Conservation (phyloP, 2,329 filamentous ascomycete genomes). For the Simplicillium sp. region DNA sequence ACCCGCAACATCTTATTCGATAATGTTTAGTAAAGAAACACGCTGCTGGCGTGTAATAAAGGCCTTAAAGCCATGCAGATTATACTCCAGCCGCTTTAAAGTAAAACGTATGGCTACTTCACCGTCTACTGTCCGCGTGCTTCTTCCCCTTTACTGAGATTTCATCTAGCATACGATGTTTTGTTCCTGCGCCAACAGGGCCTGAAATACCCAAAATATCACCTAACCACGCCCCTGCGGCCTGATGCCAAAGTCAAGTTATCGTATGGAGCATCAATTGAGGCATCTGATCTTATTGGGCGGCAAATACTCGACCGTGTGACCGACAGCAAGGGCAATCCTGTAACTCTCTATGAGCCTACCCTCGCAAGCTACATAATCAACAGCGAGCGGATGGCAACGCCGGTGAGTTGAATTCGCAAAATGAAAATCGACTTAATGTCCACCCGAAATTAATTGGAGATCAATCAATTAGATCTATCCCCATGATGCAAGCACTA, state of each 20-base stretch:
- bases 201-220: constrained; percentile 23
- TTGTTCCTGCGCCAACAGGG: constrained; percentile 30
- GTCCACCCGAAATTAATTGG: background rate
- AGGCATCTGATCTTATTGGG: constrained; percentile 53
- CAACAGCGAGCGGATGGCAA: constrained; percentile 60
- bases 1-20: too few species aligned
- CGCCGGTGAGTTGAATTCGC: constrained; percentile 35
- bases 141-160: constrained; percentile 2
- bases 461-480: constrained; percentile 36
- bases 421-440: background rate
- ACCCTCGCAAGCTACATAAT: constrained; percentile 66
- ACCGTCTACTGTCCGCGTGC: background rate
- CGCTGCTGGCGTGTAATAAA: too few species aligned
- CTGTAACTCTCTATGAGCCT: constrained; percentile 52
- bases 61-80: background rate
- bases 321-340: constrained; percentile 35
- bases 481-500: constrained; percentile 63
- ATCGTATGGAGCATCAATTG: constrained; percentile 35
- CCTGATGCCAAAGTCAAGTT: constrained; percentile 21
- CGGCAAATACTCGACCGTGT: constrained; percentile 49
- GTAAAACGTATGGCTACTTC: constrained; percentile 12
- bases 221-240: constrained; percentile 25
- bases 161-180: constrained; percentile 25
- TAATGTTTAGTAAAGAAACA: too few species aligned
- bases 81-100: constrained; percentile 1